phyloP scores from a whole-genome alignment of 805 yeast species.

The Pichia exigua region DNA sequence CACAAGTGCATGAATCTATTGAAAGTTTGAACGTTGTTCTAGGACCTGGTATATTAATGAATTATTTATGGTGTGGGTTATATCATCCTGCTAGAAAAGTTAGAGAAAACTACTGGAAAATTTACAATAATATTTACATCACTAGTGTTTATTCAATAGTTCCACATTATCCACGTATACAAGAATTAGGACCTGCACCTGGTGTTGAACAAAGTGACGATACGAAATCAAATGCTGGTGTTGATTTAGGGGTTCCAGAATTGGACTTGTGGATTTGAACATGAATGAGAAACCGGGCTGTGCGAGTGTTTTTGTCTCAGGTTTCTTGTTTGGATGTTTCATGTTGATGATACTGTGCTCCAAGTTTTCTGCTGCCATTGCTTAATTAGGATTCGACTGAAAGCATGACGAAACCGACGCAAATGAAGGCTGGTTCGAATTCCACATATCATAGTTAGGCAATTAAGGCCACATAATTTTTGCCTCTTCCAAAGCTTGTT shows the following conservation, averaged over 20 bases:
- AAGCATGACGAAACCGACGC: background rate
- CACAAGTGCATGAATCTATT: constrained; percentile 70
- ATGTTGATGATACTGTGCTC: background rate
- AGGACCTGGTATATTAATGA: constrained; percentile 68
- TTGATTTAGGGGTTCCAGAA: constrained; percentile 24
- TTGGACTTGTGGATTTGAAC: constrained; percentile 25
- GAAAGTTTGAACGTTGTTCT: constrained; percentile 63
- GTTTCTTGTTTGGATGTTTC: constrained; percentile 3
- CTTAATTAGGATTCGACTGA: background rate
- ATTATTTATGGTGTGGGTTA: constrained; percentile 79
- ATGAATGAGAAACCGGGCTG: background rate
- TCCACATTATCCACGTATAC: constrained; percentile 70
- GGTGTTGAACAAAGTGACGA: background rate
- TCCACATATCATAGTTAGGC: background rate
- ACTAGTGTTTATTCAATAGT: constrained; percentile 69
- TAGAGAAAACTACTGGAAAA: constrained; percentile 75
- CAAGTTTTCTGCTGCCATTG: background rate
- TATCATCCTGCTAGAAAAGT: constrained; percentile 93
- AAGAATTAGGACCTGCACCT: constrained; percentile 18
- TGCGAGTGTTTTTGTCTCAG: background rate
- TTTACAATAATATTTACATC: constrained; percentile 70
- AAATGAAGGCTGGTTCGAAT: background rate
- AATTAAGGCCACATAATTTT: background rate
- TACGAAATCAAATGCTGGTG: constrained; percentile 10
- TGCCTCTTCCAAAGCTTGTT: background rate